These are phyloP conservation scores for Torulaspora quercuum DNA, from an alignment of 805 yeast genomes.

Conservation along the genomic window DNA sequence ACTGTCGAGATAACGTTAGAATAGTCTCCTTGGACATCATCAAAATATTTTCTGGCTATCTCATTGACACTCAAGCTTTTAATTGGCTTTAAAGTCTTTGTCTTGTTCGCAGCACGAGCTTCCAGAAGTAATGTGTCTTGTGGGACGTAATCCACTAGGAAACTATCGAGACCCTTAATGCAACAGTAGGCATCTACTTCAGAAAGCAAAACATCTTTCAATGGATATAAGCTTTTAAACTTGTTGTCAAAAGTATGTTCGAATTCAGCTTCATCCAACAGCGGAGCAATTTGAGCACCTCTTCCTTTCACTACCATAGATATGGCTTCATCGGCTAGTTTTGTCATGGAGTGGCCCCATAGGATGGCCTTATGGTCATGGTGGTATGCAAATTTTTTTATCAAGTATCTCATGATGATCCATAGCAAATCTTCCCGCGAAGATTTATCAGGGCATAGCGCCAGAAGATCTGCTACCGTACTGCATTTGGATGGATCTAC, in stretches of 20 bases:
- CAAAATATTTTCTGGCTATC: constrained; percentile 68
- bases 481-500: constrained; percentile 1
- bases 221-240: constrained; percentile 58
- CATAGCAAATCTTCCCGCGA: constrained; percentile 60
- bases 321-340: constrained; percentile 74
- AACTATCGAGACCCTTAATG: constrained; percentile 37
- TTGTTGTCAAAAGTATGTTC: constrained; percentile 31
- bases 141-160: constrained; percentile 25
- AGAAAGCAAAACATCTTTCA: constrained; percentile 67
- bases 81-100: constrained; percentile 24
- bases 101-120: constrained; percentile 37
- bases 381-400: constrained; percentile 45
- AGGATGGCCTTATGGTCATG: constrained; percentile 52
- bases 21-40: constrained; percentile 67
- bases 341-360: constrained; percentile 78
- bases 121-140: constrained; percentile 24
- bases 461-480: constrained; percentile 17
- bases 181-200: constrained; percentile 58
- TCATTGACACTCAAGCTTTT: constrained; percentile 81
- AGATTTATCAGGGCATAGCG: constrained; percentile 47
- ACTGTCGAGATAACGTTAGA: constrained; percentile 92
- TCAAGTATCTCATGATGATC: constrained; percentile 46
- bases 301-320: constrained; percentile 82
- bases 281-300: constrained; percentile 60
- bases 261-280: constrained; percentile 45